Base-by-base conservation (phyloP, 129 eudicot genomes). In the Flaveria brownii region DNA sequence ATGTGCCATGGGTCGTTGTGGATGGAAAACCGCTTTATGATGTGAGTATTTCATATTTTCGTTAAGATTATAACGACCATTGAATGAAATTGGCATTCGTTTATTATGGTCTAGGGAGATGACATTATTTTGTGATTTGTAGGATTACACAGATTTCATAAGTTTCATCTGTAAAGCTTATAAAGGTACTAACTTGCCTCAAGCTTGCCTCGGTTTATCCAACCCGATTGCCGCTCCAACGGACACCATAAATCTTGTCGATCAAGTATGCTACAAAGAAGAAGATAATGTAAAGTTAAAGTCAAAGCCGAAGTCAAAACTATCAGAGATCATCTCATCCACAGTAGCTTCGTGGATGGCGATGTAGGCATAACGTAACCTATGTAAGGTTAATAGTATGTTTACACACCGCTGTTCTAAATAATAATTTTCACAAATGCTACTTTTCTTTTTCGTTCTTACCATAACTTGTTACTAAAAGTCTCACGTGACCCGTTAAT, bases 1-100 rank as follows among this genome's bases (percentile, higher is more conserved):
- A 91, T 22, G 99, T 94, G 41, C 99, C 99, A 22, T 94, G 99
- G 99, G 93, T 94, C 23, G 86, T 83, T 52, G 92, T 94, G 16
- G 85, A 94, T 71, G 97, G 97, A 63, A 79, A 89, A 61, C 99
- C 99, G 25, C 86, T 94, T 43, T 87, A 88, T 18, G 97, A 94
- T 45, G 99, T 89, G 13, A 82, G 93, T 82, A 23, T 71, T 14
- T 64, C 15, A 9, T 52, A 15, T 5, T 6, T 7, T 39, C 2
- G 18, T 9, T 59, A 23, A 9, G 16, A 59, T 59, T 59, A 18
- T 17, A 18, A 56, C 62, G 7, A 55, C 62, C 12, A 20, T 20
- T 56, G 3, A 56, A 56, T 2, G 7, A 9, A 56, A 20, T 56
- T 8, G 12, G 62, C 62, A 20, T 56, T 20, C 62, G 3, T 56